phyloP scores from a whole-genome alignment of 1,139 yeast genomes.

The Meyerozyma carpophila region DNA sequence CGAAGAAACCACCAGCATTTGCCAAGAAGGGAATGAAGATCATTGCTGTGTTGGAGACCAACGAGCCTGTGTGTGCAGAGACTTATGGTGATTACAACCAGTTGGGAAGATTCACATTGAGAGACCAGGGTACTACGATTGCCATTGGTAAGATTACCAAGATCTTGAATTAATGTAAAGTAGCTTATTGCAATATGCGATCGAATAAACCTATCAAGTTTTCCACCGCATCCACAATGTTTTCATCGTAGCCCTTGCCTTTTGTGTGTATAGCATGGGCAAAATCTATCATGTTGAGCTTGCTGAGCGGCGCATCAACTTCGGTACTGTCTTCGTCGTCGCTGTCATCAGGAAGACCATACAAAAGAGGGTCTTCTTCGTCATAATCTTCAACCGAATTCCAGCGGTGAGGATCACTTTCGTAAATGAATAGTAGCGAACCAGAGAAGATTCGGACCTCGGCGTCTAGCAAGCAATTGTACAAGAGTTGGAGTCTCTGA shows the following conservation, averaged over 20 bases:
- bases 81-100: conserved; percentile 89
- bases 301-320: conserved; percentile 37
- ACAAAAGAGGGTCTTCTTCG: conserved; percentile 9
- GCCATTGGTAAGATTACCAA: conserved; percentile 96
- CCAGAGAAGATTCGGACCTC: conserved; percentile 71
- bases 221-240: conserved; percentile 62
- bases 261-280: conserved; percentile 73
- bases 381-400: conserved; percentile 9
- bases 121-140: conserved; percentile 97
- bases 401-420: conserved; percentile 57
- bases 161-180: conserved; percentile 33
- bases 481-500: conserved; percentile 57
- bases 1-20: conserved; percentile 95
- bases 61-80: conserved; percentile 89
- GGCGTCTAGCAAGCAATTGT: conserved; percentile 54
- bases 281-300: conserved; percentile 74
- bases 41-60: conserved; percentile 82
- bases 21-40: conserved; percentile 99
- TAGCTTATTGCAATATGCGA: conserved; percentile 9
- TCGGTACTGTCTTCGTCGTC: conserved; percentile 22
- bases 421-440: conserved; percentile 70
- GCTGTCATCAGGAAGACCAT: conserved; percentile 13
- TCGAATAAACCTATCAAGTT: conserved; percentile 47
- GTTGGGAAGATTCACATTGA: conserved; percentile 93
- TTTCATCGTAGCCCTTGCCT: conserved; percentile 68